Evolutionary conservation across 179 eudicot species (phyloP), one percentile per base, ranked within the genome.

Genomic region (Silene coronaria): DNA sequence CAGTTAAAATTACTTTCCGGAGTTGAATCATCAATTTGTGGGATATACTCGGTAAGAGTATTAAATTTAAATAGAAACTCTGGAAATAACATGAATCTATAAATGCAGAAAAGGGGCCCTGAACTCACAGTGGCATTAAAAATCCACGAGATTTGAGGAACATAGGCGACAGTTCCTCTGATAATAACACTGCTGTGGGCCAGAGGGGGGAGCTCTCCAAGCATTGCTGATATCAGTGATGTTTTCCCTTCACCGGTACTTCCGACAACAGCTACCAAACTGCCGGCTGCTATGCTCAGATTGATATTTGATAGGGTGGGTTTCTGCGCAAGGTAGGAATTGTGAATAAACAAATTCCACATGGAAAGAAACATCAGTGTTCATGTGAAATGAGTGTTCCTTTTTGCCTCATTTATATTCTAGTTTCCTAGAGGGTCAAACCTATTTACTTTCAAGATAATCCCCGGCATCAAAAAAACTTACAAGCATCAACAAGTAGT

Each of bases 231-330:
- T 63, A 91, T 77, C 70, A 91, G 86, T 19, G 97, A 91, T 73
- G 97, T 89, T 78, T 91, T 91, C 75, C 97, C 97, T 84, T 91
- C 97, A 73, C 97, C 97, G 26, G 97, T 91, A 77, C 94, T 76
- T 58, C 97, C 97, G 59, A 91, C 97, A 72, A 91, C 46, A 66
- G 97, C 97, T 30, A 91, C 94, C 80, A 91, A 83, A 76, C 92
- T 89, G 62, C 97, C 97, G 26, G 62, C 71, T 30, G 92, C 82
- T 77, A 91, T 78, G 68, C 86, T 89, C 85, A 91, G 84, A 73
- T 89, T 91, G 73, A 91, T 73, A 82, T 89, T 80, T 58, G 94
- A 83, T 76, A 91, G 75, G 34, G 92, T 87, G 17, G 89, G 87
- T 77, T 82, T 87, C 76, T 89, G 90, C 34, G 83, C 16, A 72